Evolutionary conservation across 2,329 filamentous ascomycete genomes (phyloP), one percentile per base, ranked within the genome.

Genomic region (Colletotrichum acutatum): DNA sequence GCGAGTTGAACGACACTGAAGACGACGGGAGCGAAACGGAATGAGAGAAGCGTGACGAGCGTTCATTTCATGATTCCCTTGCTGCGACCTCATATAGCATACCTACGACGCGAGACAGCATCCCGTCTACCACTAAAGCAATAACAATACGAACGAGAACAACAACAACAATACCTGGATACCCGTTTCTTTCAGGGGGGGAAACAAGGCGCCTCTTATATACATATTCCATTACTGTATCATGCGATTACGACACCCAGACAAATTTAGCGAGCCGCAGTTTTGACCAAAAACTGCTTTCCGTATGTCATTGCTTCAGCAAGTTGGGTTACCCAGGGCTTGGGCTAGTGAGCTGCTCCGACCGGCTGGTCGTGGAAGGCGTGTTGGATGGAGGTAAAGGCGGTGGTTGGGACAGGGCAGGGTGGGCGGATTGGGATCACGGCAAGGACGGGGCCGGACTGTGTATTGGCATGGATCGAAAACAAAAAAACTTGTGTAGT

Each of bases 1-100:
- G 89, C 53, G 80, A 83, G 5, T 78, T 90, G 42, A 79, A 79
- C 63, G 78, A 77, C 70, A 74, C 75, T 14, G 74, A 78, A 26
- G 79, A 81, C 42, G 42, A 49, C 37, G 82, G 79, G 56, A 83
- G 80, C 72, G 81, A 82, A 42, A 82, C 80, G 22, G 77, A 78
- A 32, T 77, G 79, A 65, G 79, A 81, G 71, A 72, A 70, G 56
- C 42, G 56, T 32, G 37, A 56, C 66, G 60, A 71, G 71, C 66
- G 60, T 71, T 73, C 56, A 54, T 57, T 58, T 73, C 71, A 70
- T 62, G 60, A 71, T 73, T 71, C 66, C 70, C 67, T 66, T 73
- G 66, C 71, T 28, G 54, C 42, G 46, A 66, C 67, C 60, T 73
- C 63, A 65, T 71, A 73, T 73, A 73, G 68, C 71, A 73, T 73